These are phyloP conservation scores for Lactarius hengduanensis DNA, from an alignment of 768 basidiomycete genomes.

Conservation along the genomic window DNA sequence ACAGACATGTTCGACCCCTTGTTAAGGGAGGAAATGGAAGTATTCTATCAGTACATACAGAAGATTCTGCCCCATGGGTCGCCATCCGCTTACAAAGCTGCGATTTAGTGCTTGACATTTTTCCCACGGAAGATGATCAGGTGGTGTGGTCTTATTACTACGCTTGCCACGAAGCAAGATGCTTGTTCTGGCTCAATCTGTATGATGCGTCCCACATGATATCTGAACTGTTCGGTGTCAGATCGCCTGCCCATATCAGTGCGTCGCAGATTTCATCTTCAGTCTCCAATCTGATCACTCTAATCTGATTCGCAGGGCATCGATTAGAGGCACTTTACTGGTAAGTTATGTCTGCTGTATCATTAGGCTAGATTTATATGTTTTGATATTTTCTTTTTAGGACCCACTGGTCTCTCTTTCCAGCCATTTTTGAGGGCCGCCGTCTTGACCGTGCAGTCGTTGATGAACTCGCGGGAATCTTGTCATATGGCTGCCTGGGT, in stretches of 20 bases:
- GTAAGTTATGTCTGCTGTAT: slow-evolving; percentile 13
- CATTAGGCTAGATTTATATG: slow-evolving; percentile 3
- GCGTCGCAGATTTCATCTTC: background rate
- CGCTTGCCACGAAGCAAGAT: slow-evolving; percentile 45
- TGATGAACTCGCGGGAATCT: slow-evolving; percentile 41
- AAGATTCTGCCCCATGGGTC: slow-evolving; percentile 19
- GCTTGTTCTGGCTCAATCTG: slow-evolving; percentile 53
- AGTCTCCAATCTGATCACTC: background rate
- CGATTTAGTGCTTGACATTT: slow-evolving; percentile 25
- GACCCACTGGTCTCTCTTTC: slow-evolving; percentile 34
- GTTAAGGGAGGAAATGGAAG: slow-evolving; percentile 37
- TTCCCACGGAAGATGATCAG: slow-evolving; percentile 37
- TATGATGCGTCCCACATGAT: slow-evolving; percentile 40
- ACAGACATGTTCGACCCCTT: slow-evolving; percentile 45
- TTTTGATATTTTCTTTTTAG: slow-evolving; percentile 19
- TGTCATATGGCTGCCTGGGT: slow-evolving; percentile 43
- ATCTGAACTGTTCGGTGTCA: slow-evolving; percentile 25
- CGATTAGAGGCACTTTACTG: slow-evolving; percentile 32
- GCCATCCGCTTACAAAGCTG: slow-evolving; percentile 28
- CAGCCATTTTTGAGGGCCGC: slow-evolving; percentile 21
- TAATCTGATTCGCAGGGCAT: slow-evolving; percentile 24
- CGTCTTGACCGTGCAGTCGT: slow-evolving; percentile 12
- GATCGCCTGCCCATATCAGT: slow-evolving; percentile 24
- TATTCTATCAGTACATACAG: slow-evolving; percentile 28
- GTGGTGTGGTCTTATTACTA: slow-evolving; percentile 44